Conservation (phyloP, 2,329 filamentous ascomycete genomes). For the Sphaerulina vaccinii region DNA sequence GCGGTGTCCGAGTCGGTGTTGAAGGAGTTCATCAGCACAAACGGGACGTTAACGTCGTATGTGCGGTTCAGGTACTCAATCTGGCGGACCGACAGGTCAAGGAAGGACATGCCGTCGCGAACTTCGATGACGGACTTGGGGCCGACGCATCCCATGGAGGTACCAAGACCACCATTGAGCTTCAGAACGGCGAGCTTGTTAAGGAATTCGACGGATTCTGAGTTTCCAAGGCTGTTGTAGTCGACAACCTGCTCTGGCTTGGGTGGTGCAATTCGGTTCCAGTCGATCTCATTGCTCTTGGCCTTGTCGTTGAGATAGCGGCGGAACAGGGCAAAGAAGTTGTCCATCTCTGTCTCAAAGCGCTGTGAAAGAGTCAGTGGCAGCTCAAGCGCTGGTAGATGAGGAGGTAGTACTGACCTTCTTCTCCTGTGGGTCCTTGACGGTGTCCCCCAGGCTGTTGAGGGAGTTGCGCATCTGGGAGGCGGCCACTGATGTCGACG, state of each 20-base stretch:
- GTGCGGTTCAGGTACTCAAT: slow-evolving; percentile 99
- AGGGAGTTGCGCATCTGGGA: slow-evolving; percentile 99
- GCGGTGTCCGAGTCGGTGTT: slow-evolving; percentile 98
- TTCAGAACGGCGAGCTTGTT: slow-evolving; percentile 98
- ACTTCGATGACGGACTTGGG: slow-evolving; percentile 99
- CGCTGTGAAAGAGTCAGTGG: slow-evolving; percentile 49
- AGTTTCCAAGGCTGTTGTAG: slow-evolving; percentile 86
- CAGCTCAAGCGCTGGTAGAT: not conserved
- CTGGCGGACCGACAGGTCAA: slow-evolving; percentile 96
- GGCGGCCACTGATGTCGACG: slow-evolving; percentile 94
- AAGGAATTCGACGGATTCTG: slow-evolving; percentile 88
- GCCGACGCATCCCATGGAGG: slow-evolving; percentile 98
- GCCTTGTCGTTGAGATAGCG: slow-evolving; percentile 98
- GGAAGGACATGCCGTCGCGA: slow-evolving; percentile 99
- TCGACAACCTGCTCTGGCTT: slow-evolving; percentile 91
- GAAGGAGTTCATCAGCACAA: slow-evolving; percentile 99
- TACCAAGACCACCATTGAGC: slow-evolving; percentile 98
- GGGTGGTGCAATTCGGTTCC: slow-evolving; percentile 93
- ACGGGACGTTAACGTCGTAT: slow-evolving; percentile 94
- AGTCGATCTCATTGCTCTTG: slow-evolving; percentile 93
- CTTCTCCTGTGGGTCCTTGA: slow-evolving; percentile 71
- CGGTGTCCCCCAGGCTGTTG: slow-evolving; percentile 86
- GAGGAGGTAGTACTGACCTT: slow-evolving; percentile 61
- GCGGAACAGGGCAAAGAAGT: slow-evolving; percentile 99
- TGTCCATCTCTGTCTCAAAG: slow-evolving; percentile 99